Evolutionary conservation across 2,329 filamentous ascomycete genomes (phyloP).

Genomic region (Coniella vitis): DNA sequence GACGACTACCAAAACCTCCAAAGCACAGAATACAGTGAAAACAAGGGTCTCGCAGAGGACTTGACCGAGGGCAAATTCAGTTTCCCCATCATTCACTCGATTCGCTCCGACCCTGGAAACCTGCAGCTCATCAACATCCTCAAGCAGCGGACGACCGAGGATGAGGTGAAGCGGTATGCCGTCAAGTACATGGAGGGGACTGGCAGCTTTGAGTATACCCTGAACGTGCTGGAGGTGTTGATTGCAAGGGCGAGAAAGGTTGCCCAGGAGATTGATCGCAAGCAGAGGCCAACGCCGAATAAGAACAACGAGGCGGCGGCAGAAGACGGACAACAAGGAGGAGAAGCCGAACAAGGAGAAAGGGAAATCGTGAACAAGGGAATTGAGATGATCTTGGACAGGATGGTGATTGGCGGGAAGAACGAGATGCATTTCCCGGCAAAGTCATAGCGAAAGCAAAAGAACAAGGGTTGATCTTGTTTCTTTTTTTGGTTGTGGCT

Average conservation of each 20-base stretch:
- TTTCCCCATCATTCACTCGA: conserved; percentile 91
- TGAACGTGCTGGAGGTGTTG: conserved; percentile 57
- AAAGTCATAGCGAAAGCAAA: conserved; percentile 2
- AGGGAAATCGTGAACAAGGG: conserved; percentile 38
- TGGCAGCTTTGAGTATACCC: conserved; percentile 83
- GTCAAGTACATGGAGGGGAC: conserved; percentile 85
- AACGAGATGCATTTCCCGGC: conserved; percentile 14
- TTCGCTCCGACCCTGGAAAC: conserved; percentile 67
- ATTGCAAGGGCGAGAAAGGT: conserved; percentile 56
- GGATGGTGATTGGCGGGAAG: conserved; percentile 40
- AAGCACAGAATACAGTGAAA: conserved; percentile 66
- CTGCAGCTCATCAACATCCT: conserved; percentile 85
- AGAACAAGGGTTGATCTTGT: not conserved
- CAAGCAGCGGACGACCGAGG: conserved; percentile 79
- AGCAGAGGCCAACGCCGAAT: no score
- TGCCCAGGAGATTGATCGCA: conserved; percentile 56
- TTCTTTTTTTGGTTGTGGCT: not conserved
- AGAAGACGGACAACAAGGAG: no score
- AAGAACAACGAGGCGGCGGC: no score
- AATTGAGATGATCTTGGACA: conserved; percentile 62
- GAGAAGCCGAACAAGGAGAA: no score
- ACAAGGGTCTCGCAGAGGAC: conserved; percentile 94
- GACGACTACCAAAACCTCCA: conserved; percentile 91
- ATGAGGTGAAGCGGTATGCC: conserved; percentile 86
- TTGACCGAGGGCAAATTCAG: conserved; percentile 96